Percentiles rank a stretch among this genome's conserved stretches.
These are phyloP conservation scores for Plasmodium berghei DNA, from an alignment of 169 alveolate genomes.

Conservation along the genomic window DNA sequence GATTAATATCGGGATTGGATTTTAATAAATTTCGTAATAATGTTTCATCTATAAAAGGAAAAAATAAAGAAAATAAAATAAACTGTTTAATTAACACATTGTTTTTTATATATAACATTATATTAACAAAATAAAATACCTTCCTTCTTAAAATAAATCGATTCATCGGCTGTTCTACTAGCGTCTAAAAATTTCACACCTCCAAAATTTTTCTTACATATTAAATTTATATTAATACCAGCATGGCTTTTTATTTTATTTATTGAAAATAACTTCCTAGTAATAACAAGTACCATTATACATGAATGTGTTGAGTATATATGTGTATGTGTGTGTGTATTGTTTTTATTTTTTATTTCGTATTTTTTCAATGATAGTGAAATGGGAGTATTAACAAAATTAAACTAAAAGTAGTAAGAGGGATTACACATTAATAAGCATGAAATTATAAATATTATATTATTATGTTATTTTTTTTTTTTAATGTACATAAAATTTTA, in stretches of 20 bases:
- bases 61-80: background rate
- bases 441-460: too few species aligned
- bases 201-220: conserved; percentile 68
- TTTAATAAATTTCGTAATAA: conserved; percentile 78
- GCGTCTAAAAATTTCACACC: conserved; percentile 80
- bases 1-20: conserved; percentile 82
- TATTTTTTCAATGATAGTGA: too few species aligned
- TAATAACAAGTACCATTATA: conserved; percentile 49
- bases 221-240: conserved; percentile 29
- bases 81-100: background rate
- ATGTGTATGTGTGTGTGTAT: background rate
- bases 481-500: too few species aligned
- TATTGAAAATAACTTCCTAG: conserved; percentile 21
- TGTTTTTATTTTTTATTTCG: background rate
- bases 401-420: too few species aligned
- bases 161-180: conserved; percentile 80
- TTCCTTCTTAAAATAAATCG: conserved; percentile 81
- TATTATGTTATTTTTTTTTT: too few species aligned
- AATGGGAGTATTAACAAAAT: too few species aligned
- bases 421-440: too few species aligned
- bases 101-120: background rate
- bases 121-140: conserved; percentile 34
- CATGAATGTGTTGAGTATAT: background rate
- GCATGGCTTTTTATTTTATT: conserved; percentile 38
- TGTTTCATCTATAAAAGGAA: conserved; percentile 78